Evolutionary conservation across 2,329 filamentous ascomycete species (phyloP).

Genomic region (Sclerotinia minor): DNA sequence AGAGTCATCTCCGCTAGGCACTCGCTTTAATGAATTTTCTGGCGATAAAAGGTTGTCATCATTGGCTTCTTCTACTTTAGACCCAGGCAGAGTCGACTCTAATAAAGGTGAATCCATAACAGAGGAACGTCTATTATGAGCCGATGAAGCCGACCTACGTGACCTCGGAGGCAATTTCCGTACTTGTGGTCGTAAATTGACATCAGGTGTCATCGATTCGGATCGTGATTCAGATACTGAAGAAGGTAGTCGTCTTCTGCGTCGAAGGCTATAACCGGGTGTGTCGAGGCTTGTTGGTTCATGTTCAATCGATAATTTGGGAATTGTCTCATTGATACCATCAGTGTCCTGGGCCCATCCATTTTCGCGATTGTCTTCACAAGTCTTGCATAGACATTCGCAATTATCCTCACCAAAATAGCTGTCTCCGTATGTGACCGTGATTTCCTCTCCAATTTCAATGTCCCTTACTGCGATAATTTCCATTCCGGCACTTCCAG

Average conservation of each 20-base stretch:
- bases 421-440: slow-evolving; percentile 90
- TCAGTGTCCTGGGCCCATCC: slow-evolving; percentile 69
- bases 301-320: slow-evolving; percentile 40
- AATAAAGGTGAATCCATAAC: slow-evolving; percentile 32
- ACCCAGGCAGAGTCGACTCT: slow-evolving; percentile 24
- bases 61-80: background rate
- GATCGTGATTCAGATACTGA: slow-evolving; percentile 53
- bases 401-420: slow-evolving; percentile 96
- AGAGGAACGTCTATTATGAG: slow-evolving; percentile 34
- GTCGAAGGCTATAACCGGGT: slow-evolving; percentile 56
- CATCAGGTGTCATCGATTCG: slow-evolving; percentile 57
- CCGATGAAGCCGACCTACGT: slow-evolving; percentile 28
- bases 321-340: slow-evolving; percentile 38
- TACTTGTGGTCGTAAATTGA: slow-evolving; percentile 42
- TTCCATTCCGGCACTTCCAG: slow-evolving; percentile 82
- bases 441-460: slow-evolving; percentile 87
- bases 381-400: slow-evolving; percentile 89
- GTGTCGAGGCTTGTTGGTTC: slow-evolving; percentile 29
- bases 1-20: background rate
- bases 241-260: slow-evolving; percentile 50
- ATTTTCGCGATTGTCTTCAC: slow-evolving; percentile 72
- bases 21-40: slow-evolving; percentile 4
- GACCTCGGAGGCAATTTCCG: slow-evolving; percentile 36
- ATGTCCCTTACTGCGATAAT: slow-evolving; percentile 84
- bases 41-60: slow-evolving; percentile 4